phyloP scores from a whole-genome alignment of 2,329 filamentous ascomycete genomes.

The Cryphonectria naterciae region DNA sequence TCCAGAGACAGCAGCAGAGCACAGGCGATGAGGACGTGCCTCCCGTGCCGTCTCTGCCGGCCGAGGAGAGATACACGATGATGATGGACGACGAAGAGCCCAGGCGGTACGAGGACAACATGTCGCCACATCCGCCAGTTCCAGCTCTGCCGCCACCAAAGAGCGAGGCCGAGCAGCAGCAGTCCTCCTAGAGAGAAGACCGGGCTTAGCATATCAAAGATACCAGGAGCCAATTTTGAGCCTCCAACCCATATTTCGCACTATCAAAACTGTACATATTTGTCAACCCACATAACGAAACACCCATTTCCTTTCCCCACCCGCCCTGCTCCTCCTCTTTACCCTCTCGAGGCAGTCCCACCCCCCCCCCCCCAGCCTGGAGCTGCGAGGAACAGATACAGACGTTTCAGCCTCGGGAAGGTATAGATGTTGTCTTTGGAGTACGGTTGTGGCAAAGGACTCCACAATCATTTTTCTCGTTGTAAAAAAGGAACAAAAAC shows the following conservation, averaged over 20 bases:
- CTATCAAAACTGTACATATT: slow-evolving; percentile 27
- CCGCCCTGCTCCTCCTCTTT: no score
- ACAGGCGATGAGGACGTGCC: slow-evolving; percentile 42
- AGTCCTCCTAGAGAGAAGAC: not conserved
- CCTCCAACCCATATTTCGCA: slow-evolving; percentile 8
- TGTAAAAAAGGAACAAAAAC: slow-evolving; percentile 15
- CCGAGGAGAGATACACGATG: slow-evolving; percentile 52
- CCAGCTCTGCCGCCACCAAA: slow-evolving; percentile 5
- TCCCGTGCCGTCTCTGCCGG: slow-evolving; percentile 46
- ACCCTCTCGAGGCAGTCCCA: not conserved
- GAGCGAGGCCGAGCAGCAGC: not conserved
- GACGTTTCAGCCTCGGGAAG: not conserved
- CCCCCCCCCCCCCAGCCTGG: slow-evolving; percentile 18
- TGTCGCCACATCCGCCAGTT: slow-evolving; percentile 10
- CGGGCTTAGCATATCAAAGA: not conserved
- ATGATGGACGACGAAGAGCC: slow-evolving; percentile 58
- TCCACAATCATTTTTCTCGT: slow-evolving; percentile 1
- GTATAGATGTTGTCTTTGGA: not conserved
- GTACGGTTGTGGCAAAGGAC: not conserved
- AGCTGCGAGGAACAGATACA: slow-evolving; percentile 11
- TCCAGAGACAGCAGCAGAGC: slow-evolving; percentile 52
- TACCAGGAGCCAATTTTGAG: slow-evolving; percentile 21
- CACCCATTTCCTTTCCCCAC: not conserved
- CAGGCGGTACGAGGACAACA: slow-evolving; percentile 36
- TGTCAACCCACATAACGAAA: not conserved